A percentile compares a stretch with the other conserved stretches of the same genome.
Conservation (phyloP, 805 yeast species). For the Candida nemodendra region DNA sequence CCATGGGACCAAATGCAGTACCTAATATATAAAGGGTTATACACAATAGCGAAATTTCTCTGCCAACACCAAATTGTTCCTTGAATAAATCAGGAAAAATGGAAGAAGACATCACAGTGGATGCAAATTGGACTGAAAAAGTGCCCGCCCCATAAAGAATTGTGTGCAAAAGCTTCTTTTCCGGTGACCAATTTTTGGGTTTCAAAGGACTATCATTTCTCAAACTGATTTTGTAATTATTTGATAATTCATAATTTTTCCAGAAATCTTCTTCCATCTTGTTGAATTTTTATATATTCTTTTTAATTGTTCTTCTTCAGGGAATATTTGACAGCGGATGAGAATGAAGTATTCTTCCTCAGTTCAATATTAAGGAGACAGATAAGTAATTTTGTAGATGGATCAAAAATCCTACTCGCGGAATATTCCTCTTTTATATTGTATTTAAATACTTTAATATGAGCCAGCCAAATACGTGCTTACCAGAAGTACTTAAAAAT, state of each 20-base stretch:
- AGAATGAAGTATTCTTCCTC: too few species aligned
- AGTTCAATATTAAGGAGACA: too few species aligned
- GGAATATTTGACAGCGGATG: too few species aligned
- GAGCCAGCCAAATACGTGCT: too few species aligned
- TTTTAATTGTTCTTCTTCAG: neutral
- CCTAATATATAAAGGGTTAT: slow-evolving; percentile 64
- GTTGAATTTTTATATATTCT: too few species aligned
- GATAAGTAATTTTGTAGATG: too few species aligned
- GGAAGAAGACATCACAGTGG: slow-evolving; percentile 47
- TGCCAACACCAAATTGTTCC: slow-evolving; percentile 39
- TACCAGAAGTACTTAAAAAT: too few species aligned
- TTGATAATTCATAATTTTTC: neutral
- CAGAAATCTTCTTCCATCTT: neutral
- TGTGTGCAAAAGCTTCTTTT: slow-evolving; percentile 38
- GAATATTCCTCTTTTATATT: too few species aligned
- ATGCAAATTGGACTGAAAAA: slow-evolving; percentile 47
- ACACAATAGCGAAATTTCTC: slow-evolving; percentile 48
- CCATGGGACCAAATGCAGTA: slow-evolving; percentile 63
- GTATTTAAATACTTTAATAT: too few species aligned
- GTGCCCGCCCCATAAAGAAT: slow-evolving; percentile 39
- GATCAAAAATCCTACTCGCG: too few species aligned
- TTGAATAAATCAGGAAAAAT: slow-evolving; percentile 26
- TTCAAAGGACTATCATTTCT: slow-evolving; percentile 18
- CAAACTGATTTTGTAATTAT: slow-evolving; percentile 3
- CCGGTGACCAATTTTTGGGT: slow-evolving; percentile 37